A percentile compares a stretch with the other conserved stretches of the same genome.
phyloP scores from a whole-genome alignment of 2,329 filamentous ascomycete species.

The Fusarium austroafricanum region DNA sequence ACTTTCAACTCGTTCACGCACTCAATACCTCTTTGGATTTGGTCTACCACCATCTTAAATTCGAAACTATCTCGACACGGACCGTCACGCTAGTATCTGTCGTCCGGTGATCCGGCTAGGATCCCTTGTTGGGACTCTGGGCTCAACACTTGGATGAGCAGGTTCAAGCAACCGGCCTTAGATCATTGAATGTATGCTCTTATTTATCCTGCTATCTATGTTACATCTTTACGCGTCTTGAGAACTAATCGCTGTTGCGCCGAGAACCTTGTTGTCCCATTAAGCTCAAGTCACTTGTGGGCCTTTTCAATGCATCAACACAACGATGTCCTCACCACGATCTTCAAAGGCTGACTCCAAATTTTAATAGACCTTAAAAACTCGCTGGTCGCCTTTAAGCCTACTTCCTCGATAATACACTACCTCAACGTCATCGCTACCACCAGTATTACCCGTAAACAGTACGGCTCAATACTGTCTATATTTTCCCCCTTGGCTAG shows the following conservation, averaged over 20 bases:
- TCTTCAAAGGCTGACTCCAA: slow-evolving; percentile 9
- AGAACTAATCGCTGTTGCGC: not conserved
- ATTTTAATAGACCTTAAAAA: not conserved
- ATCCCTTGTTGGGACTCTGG: slow-evolving; percentile 27
- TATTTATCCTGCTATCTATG: not conserved
- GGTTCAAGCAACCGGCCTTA: not conserved
- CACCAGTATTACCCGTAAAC: not conserved
- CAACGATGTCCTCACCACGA: not conserved
- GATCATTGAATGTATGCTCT: slow-evolving; percentile 33
- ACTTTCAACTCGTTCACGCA: slow-evolving; percentile 8
- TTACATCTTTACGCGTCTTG: not conserved
- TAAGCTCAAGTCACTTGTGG: not conserved
- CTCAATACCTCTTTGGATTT: not conserved
- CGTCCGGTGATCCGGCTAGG: slow-evolving; percentile 2
- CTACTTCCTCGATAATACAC: not conserved
- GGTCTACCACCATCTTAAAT: not conserved
- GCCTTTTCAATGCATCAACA: not conserved
- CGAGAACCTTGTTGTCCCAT: slow-evolving; percentile 4
- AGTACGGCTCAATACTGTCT: slow-evolving; percentile 2
- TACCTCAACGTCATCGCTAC: not conserved
- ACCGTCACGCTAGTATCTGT: slow-evolving; percentile 19
- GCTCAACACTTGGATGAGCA: slow-evolving; percentile 4
- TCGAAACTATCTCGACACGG: slow-evolving; percentile 9
- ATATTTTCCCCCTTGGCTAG: not conserved
- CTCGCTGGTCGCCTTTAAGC: not conserved